phyloP scores from a whole-genome alignment of 345 rosid species.

The Syzygium aqueum region DNA sequence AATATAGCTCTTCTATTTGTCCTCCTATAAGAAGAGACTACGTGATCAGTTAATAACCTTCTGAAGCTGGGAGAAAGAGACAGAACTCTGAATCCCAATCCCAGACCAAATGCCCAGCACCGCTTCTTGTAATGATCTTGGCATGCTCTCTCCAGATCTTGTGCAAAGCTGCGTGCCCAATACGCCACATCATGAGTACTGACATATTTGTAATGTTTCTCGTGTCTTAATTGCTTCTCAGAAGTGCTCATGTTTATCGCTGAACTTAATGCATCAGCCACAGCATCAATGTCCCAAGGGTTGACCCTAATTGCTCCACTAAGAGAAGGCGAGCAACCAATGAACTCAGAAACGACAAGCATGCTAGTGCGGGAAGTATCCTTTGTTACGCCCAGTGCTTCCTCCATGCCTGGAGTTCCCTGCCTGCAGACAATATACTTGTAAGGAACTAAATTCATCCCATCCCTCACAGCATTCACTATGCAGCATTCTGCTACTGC shows the following conservation, averaged over 20 bases:
- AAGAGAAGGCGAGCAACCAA: conserved; percentile 81
- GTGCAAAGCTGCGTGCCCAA: conserved; percentile 70
- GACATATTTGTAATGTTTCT: conserved; percentile 68
- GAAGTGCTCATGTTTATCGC: conserved; percentile 50
- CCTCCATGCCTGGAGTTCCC: conserved; percentile 54
- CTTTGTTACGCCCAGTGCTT: conserved; percentile 29
- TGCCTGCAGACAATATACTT: conserved; percentile 73
- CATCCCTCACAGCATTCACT: conserved; percentile 81
- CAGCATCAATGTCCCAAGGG: conserved; percentile 76
- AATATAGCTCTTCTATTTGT: conserved; percentile 67
- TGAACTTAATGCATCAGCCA: conserved; percentile 50
- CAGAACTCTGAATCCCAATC: conserved; percentile 58
- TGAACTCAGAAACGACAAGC: conserved; percentile 80
- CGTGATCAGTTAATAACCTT: conserved; percentile 48
- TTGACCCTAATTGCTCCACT: conserved; percentile 82
- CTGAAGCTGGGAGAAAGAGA: conserved; percentile 69
- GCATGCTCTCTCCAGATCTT: conserved; percentile 70
- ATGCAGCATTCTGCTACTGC: conserved; percentile 73
- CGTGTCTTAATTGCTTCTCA: conserved; percentile 67
- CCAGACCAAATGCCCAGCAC: conserved; percentile 79
- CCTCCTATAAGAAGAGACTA: conserved; percentile 44
- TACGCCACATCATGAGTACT: conserved; percentile 67
- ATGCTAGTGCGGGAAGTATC: conserved; percentile 53
- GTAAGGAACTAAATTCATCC: conserved; percentile 80
- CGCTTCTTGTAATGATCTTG: conserved; percentile 61